A percentile compares a stretch with the other conserved stretches of the same genome.
Conservation (phyloP, 441 rosid species). For the Macaranga tanarius region DNA sequence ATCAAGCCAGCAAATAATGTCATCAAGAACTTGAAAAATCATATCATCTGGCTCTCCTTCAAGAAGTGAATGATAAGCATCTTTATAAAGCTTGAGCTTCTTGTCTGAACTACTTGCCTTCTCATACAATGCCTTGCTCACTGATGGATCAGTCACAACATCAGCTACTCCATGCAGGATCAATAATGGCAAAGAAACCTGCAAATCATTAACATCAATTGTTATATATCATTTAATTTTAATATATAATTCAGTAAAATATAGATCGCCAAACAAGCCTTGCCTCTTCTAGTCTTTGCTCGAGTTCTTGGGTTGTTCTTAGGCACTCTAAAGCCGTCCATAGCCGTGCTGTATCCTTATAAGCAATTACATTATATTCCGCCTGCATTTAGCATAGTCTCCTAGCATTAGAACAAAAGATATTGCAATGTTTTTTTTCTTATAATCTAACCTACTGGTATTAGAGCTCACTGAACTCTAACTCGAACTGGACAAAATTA, state of each 20-base stretch:
- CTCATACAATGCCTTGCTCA: slow-evolving; percentile 69
- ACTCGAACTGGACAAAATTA: background rate
- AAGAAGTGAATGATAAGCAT: slow-evolving; percentile 74
- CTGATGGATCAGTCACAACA: slow-evolving; percentile 76
- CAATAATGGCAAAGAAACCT: slow-evolving; percentile 76
- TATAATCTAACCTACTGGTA: too few relatives aligned
- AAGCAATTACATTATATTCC: slow-evolving; percentile 67
- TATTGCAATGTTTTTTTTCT: too few relatives aligned
- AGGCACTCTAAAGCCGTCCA: slow-evolving; percentile 79
- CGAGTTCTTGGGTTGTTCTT: slow-evolving; percentile 67
- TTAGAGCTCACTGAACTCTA: too few relatives aligned
- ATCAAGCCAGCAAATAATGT: slow-evolving; percentile 78
- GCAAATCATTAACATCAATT: background rate
- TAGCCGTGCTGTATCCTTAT: slow-evolving; percentile 74
- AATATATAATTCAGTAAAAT: too few relatives aligned
- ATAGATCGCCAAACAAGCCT: background rate
- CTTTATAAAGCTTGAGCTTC: slow-evolving; percentile 56
- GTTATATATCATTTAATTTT: too few relatives aligned
- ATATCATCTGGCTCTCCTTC: slow-evolving; percentile 88
- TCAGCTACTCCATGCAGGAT: slow-evolving; percentile 85
- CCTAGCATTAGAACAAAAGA: background rate
- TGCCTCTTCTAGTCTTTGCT: slow-evolving; percentile 56
- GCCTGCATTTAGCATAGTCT: slow-evolving; percentile 39
- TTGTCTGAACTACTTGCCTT: slow-evolving; percentile 80
- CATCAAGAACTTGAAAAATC: slow-evolving; percentile 61